Conservation (phyloP, 208 protist genomes). For the Leishmania major region DNA sequence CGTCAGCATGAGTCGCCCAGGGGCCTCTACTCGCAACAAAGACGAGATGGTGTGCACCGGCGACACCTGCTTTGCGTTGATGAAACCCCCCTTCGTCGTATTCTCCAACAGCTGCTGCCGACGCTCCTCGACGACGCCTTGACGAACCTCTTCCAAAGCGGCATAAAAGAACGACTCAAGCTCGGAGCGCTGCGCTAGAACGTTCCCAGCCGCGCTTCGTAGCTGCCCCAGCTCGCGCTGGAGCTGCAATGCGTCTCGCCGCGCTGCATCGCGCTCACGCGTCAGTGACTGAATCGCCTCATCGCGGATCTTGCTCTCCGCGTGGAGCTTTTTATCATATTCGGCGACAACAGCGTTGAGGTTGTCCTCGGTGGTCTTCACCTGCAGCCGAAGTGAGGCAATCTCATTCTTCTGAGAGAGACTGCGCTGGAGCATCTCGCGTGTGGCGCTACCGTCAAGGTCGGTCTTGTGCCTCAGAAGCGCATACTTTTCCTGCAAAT, state of each 20-base stretch:
- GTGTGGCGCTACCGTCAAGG: conserved; percentile 39
- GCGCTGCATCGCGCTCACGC: conserved; percentile 62
- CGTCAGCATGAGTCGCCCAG: conserved; percentile 50
- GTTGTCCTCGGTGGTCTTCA: conserved; percentile 64
- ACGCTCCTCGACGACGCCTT: conserved; percentile 61
- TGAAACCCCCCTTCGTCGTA: not conserved
- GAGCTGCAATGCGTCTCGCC: conserved; percentile 45
- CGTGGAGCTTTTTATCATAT: conserved; percentile 57
- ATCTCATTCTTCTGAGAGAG: conserved; percentile 62
- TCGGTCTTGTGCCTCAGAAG: conserved; percentile 50
- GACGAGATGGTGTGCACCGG: conserved; percentile 37
- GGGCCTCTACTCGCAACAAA: conserved; percentile 47
- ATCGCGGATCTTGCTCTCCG: conserved; percentile 35
- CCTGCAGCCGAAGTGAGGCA: conserved; percentile 45
- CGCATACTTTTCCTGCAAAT: conserved; percentile 47
- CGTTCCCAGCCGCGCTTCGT: conserved; percentile 44
- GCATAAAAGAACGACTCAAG: conserved; percentile 89
- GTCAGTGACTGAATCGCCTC: conserved; percentile 39
- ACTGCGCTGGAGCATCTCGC: conserved; percentile 50
- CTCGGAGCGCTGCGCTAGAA: conserved; percentile 78
- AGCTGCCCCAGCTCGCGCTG: conserved; percentile 66
- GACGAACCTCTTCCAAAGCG: conserved; percentile 78
- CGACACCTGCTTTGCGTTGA: not conserved
- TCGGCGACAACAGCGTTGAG: conserved; percentile 46
- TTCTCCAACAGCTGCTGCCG: conserved; percentile 21